phyloP scores from a whole-genome alignment of 352 stramenopile genomes.

The Pilasporangium apinafurcum region DNA sequence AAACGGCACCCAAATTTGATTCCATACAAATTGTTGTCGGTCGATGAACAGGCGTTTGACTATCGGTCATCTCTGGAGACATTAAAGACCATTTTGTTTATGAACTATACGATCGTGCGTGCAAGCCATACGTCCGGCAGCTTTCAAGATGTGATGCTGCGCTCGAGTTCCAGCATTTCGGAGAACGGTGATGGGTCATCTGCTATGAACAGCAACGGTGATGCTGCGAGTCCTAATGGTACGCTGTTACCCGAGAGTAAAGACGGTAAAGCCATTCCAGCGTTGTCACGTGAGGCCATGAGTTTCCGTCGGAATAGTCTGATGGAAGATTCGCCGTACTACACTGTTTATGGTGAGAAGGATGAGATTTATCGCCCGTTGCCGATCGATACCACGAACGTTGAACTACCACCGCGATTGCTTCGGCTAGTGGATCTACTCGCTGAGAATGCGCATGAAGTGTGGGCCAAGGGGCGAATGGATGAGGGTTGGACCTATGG shows the following conservation, averaged over 20 bases:
- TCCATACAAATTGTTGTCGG: constrained; percentile 72
- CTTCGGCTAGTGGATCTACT: constrained; percentile 74
- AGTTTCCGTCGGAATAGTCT: constrained; percentile 72
- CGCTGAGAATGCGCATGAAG: constrained; percentile 82
- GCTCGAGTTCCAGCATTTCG: constrained; percentile 62
- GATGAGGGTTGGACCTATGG: constrained; percentile 85
- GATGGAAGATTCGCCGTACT: constrained; percentile 76
- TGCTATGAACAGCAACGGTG: constrained; percentile 10
- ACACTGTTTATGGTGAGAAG: constrained; percentile 55
- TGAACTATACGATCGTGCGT: constrained; percentile 81
- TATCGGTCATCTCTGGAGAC: constrained; percentile 84
- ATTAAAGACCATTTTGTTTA: constrained; percentile 85
- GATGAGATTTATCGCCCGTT: constrained; percentile 63
- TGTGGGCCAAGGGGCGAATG: constrained; percentile 84
- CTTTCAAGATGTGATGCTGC: constrained; percentile 58
- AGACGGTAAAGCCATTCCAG: constrained; percentile 44
- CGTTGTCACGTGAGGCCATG: constrained; percentile 62
- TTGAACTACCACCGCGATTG: constrained; percentile 59
- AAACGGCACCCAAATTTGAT: constrained; percentile 81
- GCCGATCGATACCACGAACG: constrained; percentile 67
- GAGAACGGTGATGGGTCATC: constrained; percentile 22
- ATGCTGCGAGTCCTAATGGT: constrained; percentile 5
- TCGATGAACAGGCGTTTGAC: constrained; percentile 80
- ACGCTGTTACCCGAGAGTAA: constrained; percentile 9
- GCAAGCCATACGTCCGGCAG: constrained; percentile 41